A percentile compares a stretch with the other conserved stretches of the same genome.
These are phyloP conservation scores for Medakamo hakoo DNA, from an alignment of 139 green algal species.

Conservation along the genomic window DNA sequence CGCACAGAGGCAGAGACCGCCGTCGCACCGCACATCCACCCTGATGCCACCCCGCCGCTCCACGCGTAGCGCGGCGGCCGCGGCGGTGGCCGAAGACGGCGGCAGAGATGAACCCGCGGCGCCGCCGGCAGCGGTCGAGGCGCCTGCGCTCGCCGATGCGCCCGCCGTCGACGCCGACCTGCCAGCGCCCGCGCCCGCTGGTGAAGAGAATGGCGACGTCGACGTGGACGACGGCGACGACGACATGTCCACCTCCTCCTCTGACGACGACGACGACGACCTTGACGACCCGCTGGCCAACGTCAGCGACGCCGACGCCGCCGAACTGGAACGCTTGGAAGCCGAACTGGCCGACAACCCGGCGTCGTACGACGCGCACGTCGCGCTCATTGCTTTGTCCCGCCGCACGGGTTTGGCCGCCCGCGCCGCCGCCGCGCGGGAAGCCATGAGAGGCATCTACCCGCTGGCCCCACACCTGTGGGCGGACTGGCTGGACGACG, in stretches of 20 bases:
- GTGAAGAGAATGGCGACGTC: too few relatives aligned
- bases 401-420: background rate
- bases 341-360: background rate
- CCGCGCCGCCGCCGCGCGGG: too few relatives aligned
- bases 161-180: too few relatives aligned
- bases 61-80: background rate
- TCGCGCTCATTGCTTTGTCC: background rate
- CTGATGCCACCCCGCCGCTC: background rate
- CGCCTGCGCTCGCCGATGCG: background rate
- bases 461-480: background rate
- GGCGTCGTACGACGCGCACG: background rate
- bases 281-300: background rate
- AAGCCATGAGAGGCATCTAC: background rate
- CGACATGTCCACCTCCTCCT: background rate
- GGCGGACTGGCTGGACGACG: background rate
- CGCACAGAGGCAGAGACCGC: too few relatives aligned
- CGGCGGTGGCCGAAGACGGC: background rate
- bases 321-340: background rate
- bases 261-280: background rate
- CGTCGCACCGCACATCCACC: too few relatives aligned
- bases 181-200: too few relatives aligned
- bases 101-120: too few relatives aligned
- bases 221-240: background rate
- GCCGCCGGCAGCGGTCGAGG: too few relatives aligned
- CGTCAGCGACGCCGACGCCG: background rate